Base-by-base conservation (phyloP, 306 rosid genomes). In the Carpinus viminea region DNA sequence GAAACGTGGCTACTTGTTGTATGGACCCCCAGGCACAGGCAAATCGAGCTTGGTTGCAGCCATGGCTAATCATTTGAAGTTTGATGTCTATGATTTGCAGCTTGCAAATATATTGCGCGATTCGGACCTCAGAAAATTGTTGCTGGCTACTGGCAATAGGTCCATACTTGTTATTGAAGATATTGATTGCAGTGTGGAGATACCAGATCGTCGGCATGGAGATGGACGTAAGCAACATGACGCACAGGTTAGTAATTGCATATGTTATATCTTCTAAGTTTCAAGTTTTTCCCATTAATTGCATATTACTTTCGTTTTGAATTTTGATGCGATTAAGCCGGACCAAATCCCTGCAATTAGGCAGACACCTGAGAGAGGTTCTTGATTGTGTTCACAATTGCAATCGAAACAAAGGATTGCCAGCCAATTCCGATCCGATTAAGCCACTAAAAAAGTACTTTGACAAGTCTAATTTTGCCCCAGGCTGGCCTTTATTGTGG, bases 1-100 rank as follows among this genome's bases (percentile, higher is more conserved):
- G 98, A 92, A 94, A 69, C 82, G 98, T 1, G 98, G 98, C 18
- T 94, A 94, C 81, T 82, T 94, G 80, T 17, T 92, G 53, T 89
- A 87, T 28, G 98, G 97, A 0, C 98, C 98, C 17, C 98, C 98
- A 0, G 97, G 98, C 1, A 94, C 98, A 0, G 98, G 98, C 0
- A 94, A 94, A 76, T 94, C 97, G 0, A 94, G 97, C 85, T 88
- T 94, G 86, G 81, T 94, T 2, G 98, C 98, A 2, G 97, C 98
- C 48, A 91, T 94, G 93, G 97, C 98, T 2, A 94, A 94, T 69
- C 76, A 90, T 75, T 86, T 94, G 74, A 94, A 88, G 79, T 94
- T 94, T 78, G 96, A 94, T 77, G 85, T 94, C 51, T 94, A 86
- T 84, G 98, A 94, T 76, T 61, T 94, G 74, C 94, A 94, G 61